A percentile compares a stretch with the other conserved stretches of the same genome.
These are phyloP conservation scores for Thuidium tamariscinum DNA, from an alignment of 225 moss, liverwort and hornwort genomes.

Conservation along the genomic window DNA sequence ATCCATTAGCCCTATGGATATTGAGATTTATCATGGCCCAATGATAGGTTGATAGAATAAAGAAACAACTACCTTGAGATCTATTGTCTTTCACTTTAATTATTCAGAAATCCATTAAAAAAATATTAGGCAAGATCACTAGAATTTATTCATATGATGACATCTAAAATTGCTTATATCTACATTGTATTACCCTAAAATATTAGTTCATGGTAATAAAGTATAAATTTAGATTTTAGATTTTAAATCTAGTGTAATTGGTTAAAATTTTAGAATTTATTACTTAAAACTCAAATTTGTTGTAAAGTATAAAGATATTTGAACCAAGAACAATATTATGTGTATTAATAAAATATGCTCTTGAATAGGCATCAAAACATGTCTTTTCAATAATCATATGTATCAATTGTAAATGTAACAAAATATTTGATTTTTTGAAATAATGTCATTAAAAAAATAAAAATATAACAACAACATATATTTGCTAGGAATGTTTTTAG, in stretches of 20 bases:
- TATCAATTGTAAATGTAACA: neutral
- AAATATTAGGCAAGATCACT: neutral
- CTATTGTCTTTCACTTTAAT: neutral
- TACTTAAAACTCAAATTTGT: neutral
- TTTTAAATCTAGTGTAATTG: neutral
- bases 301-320: neutral
- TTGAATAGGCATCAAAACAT: neutral
- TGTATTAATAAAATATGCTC: neutral
- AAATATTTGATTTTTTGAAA: neutral
- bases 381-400: neutral
- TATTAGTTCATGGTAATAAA: neutral
- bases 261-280: neutral
- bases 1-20: neutral
- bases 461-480: no score
- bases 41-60: neutral
- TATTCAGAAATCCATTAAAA: neutral
- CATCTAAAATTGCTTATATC: no score
- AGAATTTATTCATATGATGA: neutral
- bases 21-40: neutral
- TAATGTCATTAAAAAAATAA: no score
- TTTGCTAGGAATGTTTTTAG: neutral
- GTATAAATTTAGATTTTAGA: no score
- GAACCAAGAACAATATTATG: no score
- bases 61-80: neutral
- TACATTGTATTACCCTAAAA: neutral